These are phyloP conservation scores for Aspergillus incahuasiensis DNA, from an alignment of 495 filamentous ascomycete species.

Conservation along the genomic window DNA sequence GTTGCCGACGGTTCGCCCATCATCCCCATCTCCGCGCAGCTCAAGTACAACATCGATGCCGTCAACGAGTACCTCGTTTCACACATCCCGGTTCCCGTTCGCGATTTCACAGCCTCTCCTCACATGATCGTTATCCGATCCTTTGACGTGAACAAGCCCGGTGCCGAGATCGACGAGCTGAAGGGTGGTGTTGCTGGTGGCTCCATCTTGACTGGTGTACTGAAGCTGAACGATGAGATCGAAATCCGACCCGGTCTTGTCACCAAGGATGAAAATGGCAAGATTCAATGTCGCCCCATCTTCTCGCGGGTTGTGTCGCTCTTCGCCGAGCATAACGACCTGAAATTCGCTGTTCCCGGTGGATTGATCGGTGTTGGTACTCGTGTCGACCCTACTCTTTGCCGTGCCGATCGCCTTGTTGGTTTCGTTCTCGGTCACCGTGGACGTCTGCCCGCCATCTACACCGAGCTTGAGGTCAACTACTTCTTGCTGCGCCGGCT, in stretches of 20 bases:
- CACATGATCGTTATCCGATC: conserved; percentile 99
- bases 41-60: conserved; percentile 99
- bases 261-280: conserved; percentile 85
- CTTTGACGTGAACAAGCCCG: conserved; percentile 99
- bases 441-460: conserved; percentile 87
- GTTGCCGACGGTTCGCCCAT: conserved; percentile 94
- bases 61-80: conserved; percentile 91
- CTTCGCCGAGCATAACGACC: conserved; percentile 95
- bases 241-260: conserved; percentile 97
- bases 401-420: conserved; percentile 96
- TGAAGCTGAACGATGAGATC: conserved; percentile 95
- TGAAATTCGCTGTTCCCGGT: conserved; percentile 96
- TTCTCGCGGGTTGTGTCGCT: conserved; percentile 91
- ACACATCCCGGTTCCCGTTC: conserved; percentile 83
- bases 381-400: conserved; percentile 92
- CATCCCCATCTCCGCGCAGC: conserved; percentile 95
- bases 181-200: conserved; percentile 99
- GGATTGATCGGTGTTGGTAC: conserved; percentile 97
- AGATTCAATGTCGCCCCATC: conserved; percentile 93
- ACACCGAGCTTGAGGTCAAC: conserved; percentile 96
- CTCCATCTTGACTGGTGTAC: conserved; percentile 88
- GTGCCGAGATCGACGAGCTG: conserved; percentile 98
- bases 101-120: conserved; percentile 84
- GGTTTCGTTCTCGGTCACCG: conserved; percentile 96
- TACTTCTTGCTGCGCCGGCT: conserved; percentile 94